phyloP scores from a whole-genome alignment of 345 rosid species.

The Zanthoxylum bungeanum region DNA sequence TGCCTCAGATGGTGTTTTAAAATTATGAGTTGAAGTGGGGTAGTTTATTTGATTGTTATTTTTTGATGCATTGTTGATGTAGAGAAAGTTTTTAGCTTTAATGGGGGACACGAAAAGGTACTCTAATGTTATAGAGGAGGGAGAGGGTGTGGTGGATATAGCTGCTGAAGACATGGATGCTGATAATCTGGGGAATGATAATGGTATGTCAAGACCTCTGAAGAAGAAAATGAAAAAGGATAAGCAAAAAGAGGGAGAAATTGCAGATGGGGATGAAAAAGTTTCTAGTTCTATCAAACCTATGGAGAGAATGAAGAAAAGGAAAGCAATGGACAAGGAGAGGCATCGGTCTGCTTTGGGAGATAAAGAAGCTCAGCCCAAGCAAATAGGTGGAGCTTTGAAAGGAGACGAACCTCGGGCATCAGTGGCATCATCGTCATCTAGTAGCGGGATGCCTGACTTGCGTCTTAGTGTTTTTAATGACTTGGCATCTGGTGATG shows the following conservation, averaged over 20 bases:
- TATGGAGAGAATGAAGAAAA: slow-evolving; percentile 83
- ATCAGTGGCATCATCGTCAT: slow-evolving; percentile 23
- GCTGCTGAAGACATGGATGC: neutral
- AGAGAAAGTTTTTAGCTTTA: neutral
- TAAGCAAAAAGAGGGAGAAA: slow-evolving; percentile 15
- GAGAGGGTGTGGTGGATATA: slow-evolving; percentile 25
- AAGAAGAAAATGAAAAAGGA: slow-evolving; percentile 48
- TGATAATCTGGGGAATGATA: too few species aligned
- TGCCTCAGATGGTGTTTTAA: too few species aligned
- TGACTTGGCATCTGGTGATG: slow-evolving; percentile 65
- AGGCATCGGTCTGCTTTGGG: slow-evolving; percentile 37
- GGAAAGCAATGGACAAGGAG: slow-evolving; percentile 76
- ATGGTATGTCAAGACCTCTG: slow-evolving; percentile 12
- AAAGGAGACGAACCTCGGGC: slow-evolving; percentile 24
- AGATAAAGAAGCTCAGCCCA: slow-evolving; percentile 25
- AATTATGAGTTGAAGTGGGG: neutral
- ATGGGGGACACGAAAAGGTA: slow-evolving; percentile 69
- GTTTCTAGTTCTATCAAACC: slow-evolving; percentile 38
- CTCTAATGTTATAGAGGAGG: slow-evolving; percentile 28
- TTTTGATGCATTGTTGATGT: neutral
- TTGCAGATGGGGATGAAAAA: slow-evolving; percentile 19
- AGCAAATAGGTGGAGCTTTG: slow-evolving; percentile 9
- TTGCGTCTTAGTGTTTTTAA: slow-evolving; percentile 70
- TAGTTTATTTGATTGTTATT: neutral
- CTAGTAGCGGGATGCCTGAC: slow-evolving; percentile 45